A percentile compares a stretch with the other conserved stretches of the same genome.
phyloP scores from a whole-genome alignment of 257 asterid genomes.

The Ajuga chamaepitys region DNA sequence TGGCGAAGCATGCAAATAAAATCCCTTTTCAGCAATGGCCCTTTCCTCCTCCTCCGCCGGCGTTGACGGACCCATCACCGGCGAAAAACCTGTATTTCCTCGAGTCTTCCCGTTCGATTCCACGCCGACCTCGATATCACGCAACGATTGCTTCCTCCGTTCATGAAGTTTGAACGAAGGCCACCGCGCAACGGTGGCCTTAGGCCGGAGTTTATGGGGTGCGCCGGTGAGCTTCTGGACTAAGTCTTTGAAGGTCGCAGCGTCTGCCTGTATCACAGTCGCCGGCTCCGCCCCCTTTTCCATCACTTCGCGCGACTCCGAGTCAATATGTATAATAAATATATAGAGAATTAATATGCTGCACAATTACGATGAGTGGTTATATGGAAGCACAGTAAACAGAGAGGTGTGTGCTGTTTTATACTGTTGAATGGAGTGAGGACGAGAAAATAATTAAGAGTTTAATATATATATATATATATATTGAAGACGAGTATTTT shows the following conservation, averaged over 20 bases:
- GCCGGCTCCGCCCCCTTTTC: neutral
- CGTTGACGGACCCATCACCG: slow-evolving; percentile 3
- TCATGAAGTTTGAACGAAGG: slow-evolving; percentile 25
- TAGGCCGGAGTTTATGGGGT: slow-evolving; percentile 11
- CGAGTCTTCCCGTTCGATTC: neutral
- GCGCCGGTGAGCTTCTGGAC: slow-evolving; percentile 28
- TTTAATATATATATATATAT: neutral
- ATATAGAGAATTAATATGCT: too few species aligned
- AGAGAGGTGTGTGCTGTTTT: neutral
- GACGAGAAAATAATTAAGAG: too few species aligned
- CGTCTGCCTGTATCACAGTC: slow-evolving; percentile 21
- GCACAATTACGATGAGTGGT: too few species aligned
- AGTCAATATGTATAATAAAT: neutral
- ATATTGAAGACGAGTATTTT: neutral
- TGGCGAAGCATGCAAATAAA: slow-evolving; percentile 23
- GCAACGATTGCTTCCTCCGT: slow-evolving; percentile 18
- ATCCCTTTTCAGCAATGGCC: slow-evolving; percentile 18
- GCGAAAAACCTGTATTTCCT: neutral
- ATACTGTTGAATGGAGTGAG: neutral
- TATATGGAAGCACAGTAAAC: too few species aligned
- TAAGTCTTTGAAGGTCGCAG: slow-evolving; percentile 18
- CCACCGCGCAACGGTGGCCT: neutral
- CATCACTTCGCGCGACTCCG: neutral
- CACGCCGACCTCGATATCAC: slow-evolving; percentile 9
- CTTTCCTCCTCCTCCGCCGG: slow-evolving; percentile 26